Conservation (phyloP, 257 asterid species). For the Nicotiana noctiflora region DNA sequence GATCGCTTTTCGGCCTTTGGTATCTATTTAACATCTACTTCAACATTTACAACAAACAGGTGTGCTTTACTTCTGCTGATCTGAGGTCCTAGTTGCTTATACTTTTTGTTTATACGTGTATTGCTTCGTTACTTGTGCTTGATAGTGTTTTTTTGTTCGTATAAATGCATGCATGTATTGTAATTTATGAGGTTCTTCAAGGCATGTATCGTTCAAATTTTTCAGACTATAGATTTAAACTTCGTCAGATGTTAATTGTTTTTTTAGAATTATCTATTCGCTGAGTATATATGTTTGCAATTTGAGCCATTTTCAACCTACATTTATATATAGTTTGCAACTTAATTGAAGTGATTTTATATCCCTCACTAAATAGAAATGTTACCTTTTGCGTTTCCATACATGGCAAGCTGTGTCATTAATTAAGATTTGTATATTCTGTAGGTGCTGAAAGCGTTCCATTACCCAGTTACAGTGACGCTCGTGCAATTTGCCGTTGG, state of each 20-base stretch:
- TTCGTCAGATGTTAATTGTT: not conserved
- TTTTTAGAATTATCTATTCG: not conserved
- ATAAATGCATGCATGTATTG: not conserved
- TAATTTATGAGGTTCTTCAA: not conserved
- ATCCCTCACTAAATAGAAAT: too few species aligned
- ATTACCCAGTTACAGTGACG: constrained; percentile 80
- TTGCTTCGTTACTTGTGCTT: not conserved
- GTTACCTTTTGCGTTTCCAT: too few species aligned
- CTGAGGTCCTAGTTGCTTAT: not conserved
- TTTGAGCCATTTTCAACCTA: not conserved
- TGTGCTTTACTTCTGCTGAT: not conserved
- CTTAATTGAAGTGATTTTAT: not conserved
- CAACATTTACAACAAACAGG: constrained; percentile 96
- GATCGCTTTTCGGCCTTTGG: constrained; percentile 82
- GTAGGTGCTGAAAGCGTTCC: constrained; percentile 19
- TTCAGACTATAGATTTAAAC: not conserved
- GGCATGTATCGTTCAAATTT: not conserved
- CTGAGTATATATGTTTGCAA: too few species aligned
- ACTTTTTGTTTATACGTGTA: not conserved
- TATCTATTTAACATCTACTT: constrained; percentile 87
- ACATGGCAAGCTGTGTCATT: too few species aligned
- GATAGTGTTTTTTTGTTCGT: not conserved
- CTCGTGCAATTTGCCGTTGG: constrained; percentile 83
- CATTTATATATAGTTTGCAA: not conserved
- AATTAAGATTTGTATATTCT: too few species aligned